Conservation (phyloP, 371 early-diverging fungal genomes). For the Scutellospora calospora region DNA sequence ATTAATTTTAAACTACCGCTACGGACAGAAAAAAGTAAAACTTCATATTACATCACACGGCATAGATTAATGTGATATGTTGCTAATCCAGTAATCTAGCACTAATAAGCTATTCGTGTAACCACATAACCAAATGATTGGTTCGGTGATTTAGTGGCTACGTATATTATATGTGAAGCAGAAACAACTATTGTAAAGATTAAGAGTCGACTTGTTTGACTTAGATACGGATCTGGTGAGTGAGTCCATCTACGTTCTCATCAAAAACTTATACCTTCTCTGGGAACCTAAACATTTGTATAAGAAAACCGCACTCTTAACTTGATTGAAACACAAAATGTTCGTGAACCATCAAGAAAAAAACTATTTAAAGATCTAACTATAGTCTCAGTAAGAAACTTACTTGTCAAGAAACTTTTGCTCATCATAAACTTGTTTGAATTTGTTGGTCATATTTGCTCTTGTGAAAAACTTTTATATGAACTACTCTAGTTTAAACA, state of each 20-base stretch:
- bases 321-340: not conserved
- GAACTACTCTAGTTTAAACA: constrained; percentile 27
- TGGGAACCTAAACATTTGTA: constrained; percentile 11
- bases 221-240: constrained; percentile 34
- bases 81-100: too few relatives aligned
- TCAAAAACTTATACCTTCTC: constrained; percentile 17
- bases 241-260: constrained; percentile 36
- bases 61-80: too few relatives aligned
- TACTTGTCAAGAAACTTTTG: constrained; percentile 28
- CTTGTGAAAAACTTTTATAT: constrained; percentile 12
- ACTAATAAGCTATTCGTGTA: too few relatives aligned
- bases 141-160: too few relatives aligned
- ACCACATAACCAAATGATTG: too few relatives aligned
- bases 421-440: constrained; percentile 11
- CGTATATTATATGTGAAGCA: too few relatives aligned
- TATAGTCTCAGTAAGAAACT: not conserved
- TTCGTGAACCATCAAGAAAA: constrained; percentile 13
- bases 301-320: constrained; percentile 4
- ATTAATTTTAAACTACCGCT: too few relatives aligned
- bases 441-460: constrained; percentile 7
- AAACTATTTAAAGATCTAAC: not conserved
- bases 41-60: too few relatives aligned
- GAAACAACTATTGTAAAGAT: too few relatives aligned
- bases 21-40: too few relatives aligned
- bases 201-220: constrained; percentile 38